Conservation (phyloP, 1,139 yeast genomes). For the Zygoascus sp. region DNA sequence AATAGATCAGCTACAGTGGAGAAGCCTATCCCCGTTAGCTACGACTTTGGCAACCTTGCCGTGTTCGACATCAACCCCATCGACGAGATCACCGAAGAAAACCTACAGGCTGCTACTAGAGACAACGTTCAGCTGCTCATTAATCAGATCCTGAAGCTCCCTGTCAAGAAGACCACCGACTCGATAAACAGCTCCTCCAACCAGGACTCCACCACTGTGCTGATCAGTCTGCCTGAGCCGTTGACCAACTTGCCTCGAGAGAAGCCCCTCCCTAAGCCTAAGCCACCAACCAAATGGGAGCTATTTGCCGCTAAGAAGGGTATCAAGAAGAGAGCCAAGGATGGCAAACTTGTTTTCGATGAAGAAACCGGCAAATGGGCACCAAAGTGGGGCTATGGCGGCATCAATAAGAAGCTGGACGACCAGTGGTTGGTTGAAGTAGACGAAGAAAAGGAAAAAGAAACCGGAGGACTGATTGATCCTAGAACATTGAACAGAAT, state of each 20-base stretch:
- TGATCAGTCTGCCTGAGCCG: constrained; percentile 83
- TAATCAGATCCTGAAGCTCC: constrained; percentile 85
- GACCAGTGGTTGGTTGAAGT: constrained; percentile 96
- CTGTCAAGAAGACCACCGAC: constrained; percentile 79
- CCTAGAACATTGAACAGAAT: constrained; percentile 78
- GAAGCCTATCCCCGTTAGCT: constrained; percentile 79
- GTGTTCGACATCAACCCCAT: constrained; percentile 77
- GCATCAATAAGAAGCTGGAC: constrained; percentile 82
- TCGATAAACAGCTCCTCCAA: constrained; percentile 53
- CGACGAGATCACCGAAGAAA: constrained; percentile 63
- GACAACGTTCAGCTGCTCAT: constrained; percentile 89
- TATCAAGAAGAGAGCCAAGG: constrained; percentile 81
- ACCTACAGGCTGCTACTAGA: constrained; percentile 50
- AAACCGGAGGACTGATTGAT: constrained; percentile 70
- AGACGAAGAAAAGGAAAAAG: constrained; percentile 53
- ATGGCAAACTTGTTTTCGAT: constrained; percentile 86
- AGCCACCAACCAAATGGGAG: constrained; percentile 95
- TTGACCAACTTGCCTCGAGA: constrained; percentile 85
- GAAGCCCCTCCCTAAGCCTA: constrained; percentile 88
- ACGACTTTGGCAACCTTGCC: constrained; percentile 82
- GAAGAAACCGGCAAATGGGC: constrained; percentile 94
- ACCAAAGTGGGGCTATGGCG: constrained; percentile 97
- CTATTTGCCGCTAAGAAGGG: constrained; percentile 94
- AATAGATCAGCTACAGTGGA: constrained; percentile 53
- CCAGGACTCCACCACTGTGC: constrained; percentile 72